Conservation (phyloP, 805 yeast genomes). For the Tetrapisispora pingtungensis region DNA sequence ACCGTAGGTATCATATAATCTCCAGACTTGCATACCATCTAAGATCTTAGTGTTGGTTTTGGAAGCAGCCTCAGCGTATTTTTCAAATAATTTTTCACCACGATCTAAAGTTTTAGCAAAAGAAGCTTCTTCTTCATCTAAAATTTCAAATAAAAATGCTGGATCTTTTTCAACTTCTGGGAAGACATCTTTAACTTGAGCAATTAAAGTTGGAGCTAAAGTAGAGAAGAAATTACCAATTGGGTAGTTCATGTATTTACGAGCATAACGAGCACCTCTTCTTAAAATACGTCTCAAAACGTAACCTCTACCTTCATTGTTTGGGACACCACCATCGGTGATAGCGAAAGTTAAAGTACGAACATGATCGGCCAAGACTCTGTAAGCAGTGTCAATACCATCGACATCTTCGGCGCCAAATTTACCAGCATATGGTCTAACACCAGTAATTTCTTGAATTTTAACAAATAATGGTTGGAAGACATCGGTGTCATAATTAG, state of each 20-base stretch:
- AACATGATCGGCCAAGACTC: conserved; percentile 97
- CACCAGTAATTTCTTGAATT: conserved; percentile 90
- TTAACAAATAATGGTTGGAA: conserved; percentile 78
- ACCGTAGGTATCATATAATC: conserved; percentile 96
- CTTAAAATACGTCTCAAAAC: conserved; percentile 93
- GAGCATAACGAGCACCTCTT: conserved; percentile 94
- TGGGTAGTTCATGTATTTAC: conserved; percentile 93
- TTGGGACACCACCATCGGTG: conserved; percentile 98
- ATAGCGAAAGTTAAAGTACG: conserved; percentile 93
- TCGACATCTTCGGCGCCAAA: conserved; percentile 89
- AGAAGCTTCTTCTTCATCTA: conserved; percentile 92
- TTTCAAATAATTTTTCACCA: conserved; percentile 94
- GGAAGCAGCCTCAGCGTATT: conserved; percentile 77
- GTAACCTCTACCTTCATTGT: conserved; percentile 98
- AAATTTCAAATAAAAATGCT: conserved; percentile 71
- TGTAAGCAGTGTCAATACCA: conserved; percentile 95
- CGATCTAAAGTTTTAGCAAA: conserved; percentile 93
- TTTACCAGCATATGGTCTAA: conserved; percentile 81
- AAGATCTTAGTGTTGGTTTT: conserved; percentile 65
- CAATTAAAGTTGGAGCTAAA: conserved; percentile 86
- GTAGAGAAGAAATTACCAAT: conserved; percentile 89
- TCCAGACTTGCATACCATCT: conserved; percentile 94
- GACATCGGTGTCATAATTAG: conserved; percentile 96
- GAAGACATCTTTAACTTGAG: conserved; percentile 77
- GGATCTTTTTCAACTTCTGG: conserved; percentile 78